A percentile compares a stretch with the other conserved stretches of the same genome.
These are phyloP conservation scores for Arthrobotrys conoides DNA, from an alignment of 2,329 filamentous ascomycete genomes.

Conservation along the genomic window DNA sequence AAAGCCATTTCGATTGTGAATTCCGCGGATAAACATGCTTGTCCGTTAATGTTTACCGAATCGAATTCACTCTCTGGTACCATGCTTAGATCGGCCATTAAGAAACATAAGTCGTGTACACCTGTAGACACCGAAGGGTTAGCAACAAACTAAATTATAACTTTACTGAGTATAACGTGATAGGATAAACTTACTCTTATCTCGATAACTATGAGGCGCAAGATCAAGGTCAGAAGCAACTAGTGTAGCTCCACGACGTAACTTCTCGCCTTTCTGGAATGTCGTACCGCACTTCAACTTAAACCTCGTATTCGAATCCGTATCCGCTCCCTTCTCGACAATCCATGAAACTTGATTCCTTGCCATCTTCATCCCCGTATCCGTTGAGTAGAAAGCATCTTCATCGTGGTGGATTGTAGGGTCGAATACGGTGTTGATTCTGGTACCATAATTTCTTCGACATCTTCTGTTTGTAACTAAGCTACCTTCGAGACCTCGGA, in stretches of 20 bases:
- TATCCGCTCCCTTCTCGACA: constrained; percentile 56
- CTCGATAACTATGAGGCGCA: constrained; percentile 54
- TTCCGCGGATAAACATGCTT: constrained; percentile 50
- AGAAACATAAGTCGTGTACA: constrained; percentile 56
- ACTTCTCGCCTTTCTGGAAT: constrained; percentile 60
- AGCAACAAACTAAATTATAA: neutral
- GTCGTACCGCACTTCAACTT: constrained; percentile 57
- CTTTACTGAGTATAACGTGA: too few species aligned
- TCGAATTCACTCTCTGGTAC: constrained; percentile 52
- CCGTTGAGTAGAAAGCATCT: constrained; percentile 57
- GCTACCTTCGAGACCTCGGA: constrained; percentile 49
- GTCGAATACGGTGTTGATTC: constrained; percentile 58
- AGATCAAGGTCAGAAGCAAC: constrained; percentile 55
- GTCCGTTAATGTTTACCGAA: constrained; percentile 47
- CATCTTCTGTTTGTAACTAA: constrained; percentile 56
- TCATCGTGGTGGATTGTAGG: constrained; percentile 56
- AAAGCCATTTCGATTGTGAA: constrained; percentile 59
- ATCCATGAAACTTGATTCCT: constrained; percentile 60
- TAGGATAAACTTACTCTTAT: constrained; percentile 43
- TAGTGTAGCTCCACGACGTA: constrained; percentile 53
- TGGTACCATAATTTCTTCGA: constrained; percentile 57
- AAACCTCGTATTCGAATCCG: constrained; percentile 54
- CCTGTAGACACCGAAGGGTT: constrained; percentile 12
- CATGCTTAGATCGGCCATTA: constrained; percentile 58
- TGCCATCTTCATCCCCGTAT: constrained; percentile 60